Percentiles rank a stretch among this genome's conserved stretches.
These are phyloP conservation scores for Starmerella sp. DNA, from an alignment of 805 yeast species.

Conservation along the genomic window DNA sequence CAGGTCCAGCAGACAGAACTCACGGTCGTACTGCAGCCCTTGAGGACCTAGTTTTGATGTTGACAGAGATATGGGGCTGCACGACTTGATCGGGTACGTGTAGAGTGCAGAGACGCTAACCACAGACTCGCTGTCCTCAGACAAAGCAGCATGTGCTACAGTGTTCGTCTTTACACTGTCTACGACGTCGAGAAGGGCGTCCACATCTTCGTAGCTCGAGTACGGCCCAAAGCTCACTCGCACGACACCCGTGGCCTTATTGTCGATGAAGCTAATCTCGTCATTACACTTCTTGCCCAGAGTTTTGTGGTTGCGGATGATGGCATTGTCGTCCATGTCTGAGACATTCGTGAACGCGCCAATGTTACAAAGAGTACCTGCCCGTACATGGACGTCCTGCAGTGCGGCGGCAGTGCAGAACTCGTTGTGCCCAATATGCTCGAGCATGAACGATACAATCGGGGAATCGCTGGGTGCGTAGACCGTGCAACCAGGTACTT, in stretches of 20 bases:
- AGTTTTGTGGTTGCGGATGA: conserved; percentile 23
- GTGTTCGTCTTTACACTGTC: conserved; percentile 21
- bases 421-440: conserved; percentile 32
- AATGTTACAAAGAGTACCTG: conserved; percentile 37
- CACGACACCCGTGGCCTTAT: conserved; percentile 34
- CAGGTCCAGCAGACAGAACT: conserved; percentile 31
- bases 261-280: conserved; percentile 31
- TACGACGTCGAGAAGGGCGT: conserved; percentile 25
- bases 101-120: background rate
- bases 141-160: background rate
- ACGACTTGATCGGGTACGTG: conserved; percentile 38
- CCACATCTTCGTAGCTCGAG: conserved; percentile 29
- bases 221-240: conserved; percentile 37
- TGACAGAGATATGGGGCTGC: conserved; percentile 30
- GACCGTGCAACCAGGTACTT: conserved; percentile 25
- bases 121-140: background rate
- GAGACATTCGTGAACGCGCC: conserved; percentile 32
- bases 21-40: conserved; percentile 35
- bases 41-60: conserved; percentile 15
- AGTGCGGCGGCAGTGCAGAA: conserved; percentile 30
- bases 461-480: conserved; percentile 29
- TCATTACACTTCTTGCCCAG: conserved; percentile 38
- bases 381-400: conserved; percentile 30
- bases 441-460: conserved; percentile 32
- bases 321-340: conserved; percentile 25